A percentile compares a stretch with the other conserved stretches of the same genome.
phyloP scores from a whole-genome alignment of 345 rosid genomes.

The Nasturtium officinale region DNA sequence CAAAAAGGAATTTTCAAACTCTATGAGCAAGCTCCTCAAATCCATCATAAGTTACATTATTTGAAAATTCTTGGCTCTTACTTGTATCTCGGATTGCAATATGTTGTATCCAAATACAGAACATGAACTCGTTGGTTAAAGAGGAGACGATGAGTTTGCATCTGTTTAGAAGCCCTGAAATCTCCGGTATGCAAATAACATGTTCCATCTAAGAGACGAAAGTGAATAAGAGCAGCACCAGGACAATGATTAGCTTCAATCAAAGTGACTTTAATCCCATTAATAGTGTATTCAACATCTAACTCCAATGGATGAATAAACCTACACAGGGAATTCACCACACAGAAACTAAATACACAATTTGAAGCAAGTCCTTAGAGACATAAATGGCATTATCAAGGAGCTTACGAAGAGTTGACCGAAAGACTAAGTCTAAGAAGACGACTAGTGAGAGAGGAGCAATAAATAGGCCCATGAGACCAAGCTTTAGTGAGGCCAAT shows the following conservation, averaged over 20 bases:
- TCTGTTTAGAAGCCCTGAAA: conserved; percentile 70
- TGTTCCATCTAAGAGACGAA: conserved; percentile 58
- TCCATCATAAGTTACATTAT: not conserved
- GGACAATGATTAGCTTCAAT: conserved; percentile 86
- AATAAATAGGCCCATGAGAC: conserved; percentile 77
- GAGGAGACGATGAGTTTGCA: conserved; percentile 66
- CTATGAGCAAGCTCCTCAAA: not conserved
- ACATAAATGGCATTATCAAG: not conserved
- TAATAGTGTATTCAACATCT: conserved; percentile 52
- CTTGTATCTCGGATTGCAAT: conserved; percentile 81
- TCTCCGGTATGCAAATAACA: conserved; percentile 82
- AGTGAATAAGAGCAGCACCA: conserved; percentile 72
- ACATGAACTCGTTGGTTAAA: conserved; percentile 54
- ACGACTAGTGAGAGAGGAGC: conserved; percentile 66
- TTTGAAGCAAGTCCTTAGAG: not conserved
- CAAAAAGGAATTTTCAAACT: not conserved
- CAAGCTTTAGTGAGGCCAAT: conserved; percentile 72
- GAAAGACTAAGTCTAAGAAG: conserved; percentile 65
- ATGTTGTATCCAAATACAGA: conserved; percentile 78
- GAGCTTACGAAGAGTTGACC: conserved; percentile 56
- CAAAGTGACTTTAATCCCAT: conserved; percentile 61
- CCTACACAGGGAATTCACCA: conserved; percentile 41
- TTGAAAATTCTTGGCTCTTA: conserved; percentile 30
- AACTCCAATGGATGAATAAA: conserved; percentile 61
- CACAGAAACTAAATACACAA: conserved; percentile 13